Conservation (phyloP, 306 rosid genomes). For the Trifolium repens region DNA sequence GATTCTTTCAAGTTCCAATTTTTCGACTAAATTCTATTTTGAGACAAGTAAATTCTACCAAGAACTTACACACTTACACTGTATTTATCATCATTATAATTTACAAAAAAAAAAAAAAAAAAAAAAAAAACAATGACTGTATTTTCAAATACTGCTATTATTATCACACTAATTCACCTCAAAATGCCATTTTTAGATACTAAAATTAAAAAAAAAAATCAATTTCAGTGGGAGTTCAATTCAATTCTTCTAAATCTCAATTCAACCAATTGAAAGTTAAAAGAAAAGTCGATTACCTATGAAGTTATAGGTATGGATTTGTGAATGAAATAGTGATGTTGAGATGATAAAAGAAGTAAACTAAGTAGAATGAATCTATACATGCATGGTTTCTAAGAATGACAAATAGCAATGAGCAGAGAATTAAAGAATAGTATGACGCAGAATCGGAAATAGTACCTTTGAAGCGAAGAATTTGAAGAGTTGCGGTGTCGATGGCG, state of each 20-base stretch:
- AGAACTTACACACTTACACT: not conserved
- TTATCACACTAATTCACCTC: not conserved
- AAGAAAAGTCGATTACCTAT: constrained; percentile 5
- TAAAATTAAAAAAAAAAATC: not conserved
- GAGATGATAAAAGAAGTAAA: not conserved
- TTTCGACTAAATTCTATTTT: not conserved
- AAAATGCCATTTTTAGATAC: not conserved
- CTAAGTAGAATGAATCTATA: not conserved
- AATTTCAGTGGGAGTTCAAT: constrained; percentile 27
- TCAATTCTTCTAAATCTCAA: not conserved
- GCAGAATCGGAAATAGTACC: not conserved
- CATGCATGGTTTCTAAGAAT: constrained; percentile 9
- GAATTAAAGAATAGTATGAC: not conserved
- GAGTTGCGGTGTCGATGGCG: not conserved
- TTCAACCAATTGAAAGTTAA: constrained; percentile 13
- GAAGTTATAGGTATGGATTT: not conserved
- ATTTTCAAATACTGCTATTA: not conserved
- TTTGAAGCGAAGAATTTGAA: not conserved
- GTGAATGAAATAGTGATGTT: not conserved
- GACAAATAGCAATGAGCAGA: not conserved
- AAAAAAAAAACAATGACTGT: not conserved
- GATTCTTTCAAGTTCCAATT: not conserved
- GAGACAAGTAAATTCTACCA: constrained; percentile 7
- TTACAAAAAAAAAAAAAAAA: not conserved
- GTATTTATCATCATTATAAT: not conserved